A percentile compares a stretch with the other conserved stretches of the same genome.
Evolutionary conservation across 2,329 filamentous ascomycete species (phyloP).

Genomic region (Chaetomium sp.): DNA sequence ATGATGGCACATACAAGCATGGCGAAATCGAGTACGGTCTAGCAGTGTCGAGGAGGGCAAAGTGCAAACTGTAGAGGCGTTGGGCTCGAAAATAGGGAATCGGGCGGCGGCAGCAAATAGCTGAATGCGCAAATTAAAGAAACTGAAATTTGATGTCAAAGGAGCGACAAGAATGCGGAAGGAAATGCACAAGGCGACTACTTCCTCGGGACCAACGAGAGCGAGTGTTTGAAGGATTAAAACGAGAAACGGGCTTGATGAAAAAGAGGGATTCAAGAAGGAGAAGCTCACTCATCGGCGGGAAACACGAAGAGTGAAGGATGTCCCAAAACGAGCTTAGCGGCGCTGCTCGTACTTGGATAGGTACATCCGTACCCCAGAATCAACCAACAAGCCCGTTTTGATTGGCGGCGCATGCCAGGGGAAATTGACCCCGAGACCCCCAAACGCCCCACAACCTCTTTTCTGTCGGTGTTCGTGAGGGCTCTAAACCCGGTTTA

Average conservation of each 20-base stretch:
- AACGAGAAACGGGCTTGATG: background rate
- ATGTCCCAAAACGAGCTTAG: slow-evolving; percentile 2
- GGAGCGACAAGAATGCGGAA: slow-evolving; percentile 35
- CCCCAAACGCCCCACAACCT: background rate
- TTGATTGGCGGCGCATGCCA: background rate
- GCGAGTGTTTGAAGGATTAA: slow-evolving; percentile 12
- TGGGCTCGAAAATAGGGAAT: background rate
- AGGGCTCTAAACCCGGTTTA: slow-evolving; percentile 2
- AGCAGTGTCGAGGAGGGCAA: background rate
- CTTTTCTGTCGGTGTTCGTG: background rate
- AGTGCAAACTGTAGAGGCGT: background rate
- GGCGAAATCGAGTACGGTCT: background rate
- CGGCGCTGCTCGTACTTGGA: slow-evolving; percentile 7
- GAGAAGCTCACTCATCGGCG: background rate
- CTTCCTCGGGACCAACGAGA: slow-evolving; percentile 22
- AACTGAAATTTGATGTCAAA: slow-evolving; percentile 24
- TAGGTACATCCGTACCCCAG: no score
- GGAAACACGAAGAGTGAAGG: slow-evolving; percentile 19
- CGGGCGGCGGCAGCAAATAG: slow-evolving; percentile 11
- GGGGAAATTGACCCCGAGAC: slow-evolving; percentile 11
- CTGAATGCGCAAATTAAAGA: slow-evolving; percentile 10
- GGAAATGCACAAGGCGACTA: slow-evolving; percentile 10
- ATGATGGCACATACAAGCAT: slow-evolving; percentile 23
- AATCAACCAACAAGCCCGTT: background rate
- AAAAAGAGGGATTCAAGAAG: slow-evolving; percentile 10